Conservation (phyloP, 2,329 filamentous ascomycete genomes). For the Xylaria sp. region DNA sequence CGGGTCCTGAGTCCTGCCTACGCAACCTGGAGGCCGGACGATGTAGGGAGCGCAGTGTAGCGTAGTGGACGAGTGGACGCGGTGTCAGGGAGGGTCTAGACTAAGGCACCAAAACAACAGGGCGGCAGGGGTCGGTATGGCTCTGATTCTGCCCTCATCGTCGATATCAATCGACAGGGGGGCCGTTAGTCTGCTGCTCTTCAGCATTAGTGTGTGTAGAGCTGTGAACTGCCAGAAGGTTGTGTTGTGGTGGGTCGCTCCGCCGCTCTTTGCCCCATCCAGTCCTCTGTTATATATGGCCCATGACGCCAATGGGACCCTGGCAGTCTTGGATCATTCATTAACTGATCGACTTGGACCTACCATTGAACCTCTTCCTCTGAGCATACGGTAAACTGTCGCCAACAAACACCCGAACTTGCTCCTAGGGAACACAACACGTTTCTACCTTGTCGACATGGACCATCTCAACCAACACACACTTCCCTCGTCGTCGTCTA, state of each 20-base stretch:
- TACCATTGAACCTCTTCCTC: conserved; percentile 23
- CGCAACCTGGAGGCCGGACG: conserved; percentile 11
- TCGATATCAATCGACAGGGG: conserved; percentile 38
- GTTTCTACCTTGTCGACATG: conserved; percentile 30
- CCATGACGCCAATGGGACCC: conserved; percentile 40
- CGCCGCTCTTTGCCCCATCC: conserved; percentile 32
- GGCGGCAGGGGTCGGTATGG: conserved; percentile 30
- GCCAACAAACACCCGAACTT: conserved; percentile 10
- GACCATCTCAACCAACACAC: conserved; percentile 30
- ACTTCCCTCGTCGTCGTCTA: conserved; percentile 27
- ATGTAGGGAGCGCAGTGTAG: conserved; percentile 15
- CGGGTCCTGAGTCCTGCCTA: neutral
- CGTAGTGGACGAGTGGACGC: conserved; percentile 4
- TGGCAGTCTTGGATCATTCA: conserved; percentile 17
- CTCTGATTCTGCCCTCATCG: conserved; percentile 27
- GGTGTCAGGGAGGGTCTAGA: conserved; percentile 9
- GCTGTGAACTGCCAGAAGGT: conserved; percentile 32
- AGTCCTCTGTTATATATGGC: conserved; percentile 40
- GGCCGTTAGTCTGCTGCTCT: conserved; percentile 26
- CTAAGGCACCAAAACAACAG: conserved; percentile 17
- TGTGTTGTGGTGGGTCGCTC: conserved; percentile 36
- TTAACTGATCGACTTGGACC: conserved; percentile 34
- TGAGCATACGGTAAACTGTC: conserved; percentile 18
- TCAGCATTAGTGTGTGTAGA: conserved; percentile 18
- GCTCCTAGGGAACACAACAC: conserved; percentile 32